Percentiles rank a stretch among this genome's conserved stretches.
Evolutionary conservation across 495 filamentous ascomycete genomes (phyloP).

Genomic region (Penicillium subrubescens): DNA sequence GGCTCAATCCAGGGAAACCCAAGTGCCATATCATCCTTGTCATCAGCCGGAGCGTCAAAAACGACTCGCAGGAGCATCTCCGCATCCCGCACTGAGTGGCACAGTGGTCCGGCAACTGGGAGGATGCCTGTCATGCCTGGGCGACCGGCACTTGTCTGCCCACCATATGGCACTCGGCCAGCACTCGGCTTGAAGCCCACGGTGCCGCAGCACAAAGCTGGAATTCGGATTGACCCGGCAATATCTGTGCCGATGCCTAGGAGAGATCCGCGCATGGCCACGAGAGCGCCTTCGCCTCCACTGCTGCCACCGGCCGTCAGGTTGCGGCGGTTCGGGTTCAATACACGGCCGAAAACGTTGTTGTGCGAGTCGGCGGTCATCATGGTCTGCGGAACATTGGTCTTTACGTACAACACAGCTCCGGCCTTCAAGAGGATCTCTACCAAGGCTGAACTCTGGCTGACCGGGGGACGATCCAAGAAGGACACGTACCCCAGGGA

Average conservation of each 20-base stretch:
- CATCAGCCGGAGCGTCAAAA: slow-evolving; percentile 7
- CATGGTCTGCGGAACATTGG: slow-evolving; percentile 46
- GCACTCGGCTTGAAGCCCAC: slow-evolving; percentile 63
- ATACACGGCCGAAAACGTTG: slow-evolving; percentile 44
- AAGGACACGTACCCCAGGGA: slow-evolving; percentile 42
- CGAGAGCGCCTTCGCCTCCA: slow-evolving; percentile 65
- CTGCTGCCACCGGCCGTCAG: slow-evolving; percentile 43
- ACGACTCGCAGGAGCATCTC: slow-evolving; percentile 32
- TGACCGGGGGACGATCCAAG: slow-evolving; percentile 49
- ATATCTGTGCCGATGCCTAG: slow-evolving; percentile 70
- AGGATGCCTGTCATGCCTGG: slow-evolving; percentile 45
- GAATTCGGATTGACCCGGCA: slow-evolving; percentile 62
- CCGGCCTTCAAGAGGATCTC: slow-evolving; percentile 11
- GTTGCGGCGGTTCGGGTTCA: slow-evolving; percentile 45
- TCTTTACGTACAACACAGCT: slow-evolving; percentile 37
- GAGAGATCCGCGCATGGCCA: slow-evolving; percentile 57
- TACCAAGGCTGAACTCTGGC: slow-evolving; percentile 41
- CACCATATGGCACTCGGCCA: slow-evolving; percentile 52
- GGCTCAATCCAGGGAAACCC: slow-evolving; percentile 25
- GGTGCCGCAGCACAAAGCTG: slow-evolving; percentile 61
- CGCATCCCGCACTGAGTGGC: slow-evolving; percentile 36
- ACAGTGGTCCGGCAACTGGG: slow-evolving; percentile 37
- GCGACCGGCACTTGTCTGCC: slow-evolving; percentile 39
- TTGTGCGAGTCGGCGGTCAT: slow-evolving; percentile 50
- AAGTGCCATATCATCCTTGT: slow-evolving; percentile 23